Conservation (phyloP, 768 basidiomycete genomes). For the Naganishia vishniacii region DNA sequence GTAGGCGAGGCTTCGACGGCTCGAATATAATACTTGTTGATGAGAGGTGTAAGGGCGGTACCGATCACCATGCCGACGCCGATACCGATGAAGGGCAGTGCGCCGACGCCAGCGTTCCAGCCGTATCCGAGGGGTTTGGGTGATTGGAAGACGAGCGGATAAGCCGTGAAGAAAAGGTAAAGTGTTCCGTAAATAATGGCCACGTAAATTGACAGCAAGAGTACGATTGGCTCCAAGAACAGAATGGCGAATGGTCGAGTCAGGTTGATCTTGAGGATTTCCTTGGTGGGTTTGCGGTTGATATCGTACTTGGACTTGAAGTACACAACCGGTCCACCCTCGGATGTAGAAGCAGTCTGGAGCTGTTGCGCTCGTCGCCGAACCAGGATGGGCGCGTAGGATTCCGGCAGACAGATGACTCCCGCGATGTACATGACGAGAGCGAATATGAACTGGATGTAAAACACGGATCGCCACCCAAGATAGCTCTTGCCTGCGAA, state of each 20-base stretch:
- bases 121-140: slow-evolving; percentile 24
- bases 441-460: slow-evolving; percentile 18
- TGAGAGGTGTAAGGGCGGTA: slow-evolving; percentile 1
- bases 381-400: slow-evolving; percentile 48
- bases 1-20: slow-evolving; percentile 20
- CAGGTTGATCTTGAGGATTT: slow-evolving; percentile 25
- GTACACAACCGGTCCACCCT: slow-evolving; percentile 24
- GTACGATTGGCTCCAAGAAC: slow-evolving; percentile 36
- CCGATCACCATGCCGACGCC: slow-evolving; percentile 20
- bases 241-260: slow-evolving; percentile 54
- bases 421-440: slow-evolving; percentile 31
- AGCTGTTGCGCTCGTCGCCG: slow-evolving; percentile 37
- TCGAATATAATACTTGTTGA: slow-evolving; percentile 18
- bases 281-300: slow-evolving; percentile 11
- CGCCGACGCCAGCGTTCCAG: slow-evolving; percentile 23
- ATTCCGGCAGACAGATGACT: slow-evolving; percentile 46
- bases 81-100: slow-evolving; percentile 20
- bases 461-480: slow-evolving; percentile 19
- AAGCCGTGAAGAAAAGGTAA: slow-evolving; percentile 38
- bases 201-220: slow-evolving; percentile 31
- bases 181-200: slow-evolving; percentile 38
- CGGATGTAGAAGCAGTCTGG: slow-evolving; percentile 18
- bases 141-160: slow-evolving; percentile 34
- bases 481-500: slow-evolving; percentile 25
- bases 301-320: slow-evolving; percentile 18